These are phyloP conservation scores for Ustilago cynodontis DNA, from an alignment of 1,284 basidiomycete species.

Conservation along the genomic window DNA sequence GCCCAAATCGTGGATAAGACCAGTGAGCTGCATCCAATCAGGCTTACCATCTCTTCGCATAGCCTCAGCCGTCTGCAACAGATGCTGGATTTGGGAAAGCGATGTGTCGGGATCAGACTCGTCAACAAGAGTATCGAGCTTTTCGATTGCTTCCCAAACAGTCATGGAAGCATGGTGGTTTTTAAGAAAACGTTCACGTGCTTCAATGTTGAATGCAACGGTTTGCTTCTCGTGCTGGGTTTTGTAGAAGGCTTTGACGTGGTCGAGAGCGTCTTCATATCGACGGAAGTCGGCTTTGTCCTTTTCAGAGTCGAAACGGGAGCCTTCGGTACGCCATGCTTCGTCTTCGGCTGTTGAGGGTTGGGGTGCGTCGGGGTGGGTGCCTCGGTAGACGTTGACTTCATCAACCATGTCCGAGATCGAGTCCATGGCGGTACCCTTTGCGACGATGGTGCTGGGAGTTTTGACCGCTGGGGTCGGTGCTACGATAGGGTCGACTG, in stretches of 20 bases:
- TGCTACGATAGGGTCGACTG: slow-evolving; percentile 28
- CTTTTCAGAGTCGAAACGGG: slow-evolving; percentile 80
- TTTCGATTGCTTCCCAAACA: slow-evolving; percentile 91
- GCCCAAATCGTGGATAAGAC: slow-evolving; percentile 75
- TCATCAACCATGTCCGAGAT: slow-evolving; percentile 54
- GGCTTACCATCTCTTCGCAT: slow-evolving; percentile 85
- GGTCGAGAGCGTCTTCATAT: slow-evolving; percentile 78
- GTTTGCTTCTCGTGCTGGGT: slow-evolving; percentile 89
- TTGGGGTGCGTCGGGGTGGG: slow-evolving; percentile 41
- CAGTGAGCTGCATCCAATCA: slow-evolving; percentile 80
- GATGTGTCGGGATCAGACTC: slow-evolving; percentile 79
- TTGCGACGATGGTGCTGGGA: slow-evolving; percentile 15
- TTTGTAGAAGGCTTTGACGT: slow-evolving; percentile 86
- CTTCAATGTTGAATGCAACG: slow-evolving; percentile 54
- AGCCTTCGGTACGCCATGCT: slow-evolving; percentile 60
- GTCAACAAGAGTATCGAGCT: slow-evolving; percentile 87
- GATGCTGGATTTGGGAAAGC: slow-evolving; percentile 83
- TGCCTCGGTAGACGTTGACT: slow-evolving; percentile 54
- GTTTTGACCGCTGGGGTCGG: slow-evolving; percentile 16
- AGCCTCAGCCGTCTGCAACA: slow-evolving; percentile 90
- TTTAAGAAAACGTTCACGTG: slow-evolving; percentile 44
- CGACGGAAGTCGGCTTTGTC: slow-evolving; percentile 77
- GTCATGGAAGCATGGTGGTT: slow-evolving; percentile 60
- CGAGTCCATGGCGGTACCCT: slow-evolving; percentile 47
- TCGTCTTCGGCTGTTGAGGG: slow-evolving; percentile 35